Conservation (phyloP, 805 yeast genomes). For the Candida lessepsii region DNA sequence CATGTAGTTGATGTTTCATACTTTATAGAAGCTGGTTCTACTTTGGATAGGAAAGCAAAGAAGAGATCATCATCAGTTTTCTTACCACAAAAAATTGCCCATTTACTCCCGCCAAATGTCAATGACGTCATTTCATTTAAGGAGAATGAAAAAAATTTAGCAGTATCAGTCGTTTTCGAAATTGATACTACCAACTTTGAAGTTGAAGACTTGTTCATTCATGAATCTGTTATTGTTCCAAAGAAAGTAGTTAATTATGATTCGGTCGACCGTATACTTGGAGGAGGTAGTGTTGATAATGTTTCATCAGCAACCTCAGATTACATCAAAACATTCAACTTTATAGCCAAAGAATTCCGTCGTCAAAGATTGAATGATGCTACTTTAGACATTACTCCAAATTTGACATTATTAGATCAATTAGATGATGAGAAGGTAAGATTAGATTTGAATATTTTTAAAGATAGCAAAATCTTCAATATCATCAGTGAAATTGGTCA, state of each 20-base stretch:
- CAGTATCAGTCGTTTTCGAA: constrained; percentile 76
- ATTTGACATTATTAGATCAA: constrained; percentile 69
- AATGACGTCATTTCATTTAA: constrained; percentile 60
- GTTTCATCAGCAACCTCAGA: constrained; percentile 59
- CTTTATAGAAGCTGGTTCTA: constrained; percentile 67
- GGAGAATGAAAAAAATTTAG: constrained; percentile 57
- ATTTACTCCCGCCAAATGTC: constrained; percentile 66
- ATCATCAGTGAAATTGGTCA: constrained; percentile 74
- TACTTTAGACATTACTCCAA: constrained; percentile 46
- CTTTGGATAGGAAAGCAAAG: constrained; percentile 83
- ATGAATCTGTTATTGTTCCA: constrained; percentile 69
- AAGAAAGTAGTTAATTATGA: constrained; percentile 53
- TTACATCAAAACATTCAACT: constrained; percentile 60
- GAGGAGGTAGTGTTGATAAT: constrained; percentile 22
- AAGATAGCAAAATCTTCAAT: constrained; percentile 53
- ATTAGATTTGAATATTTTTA: constrained; percentile 70
- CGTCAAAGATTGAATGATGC: constrained; percentile 60
- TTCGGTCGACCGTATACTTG: constrained; percentile 53
- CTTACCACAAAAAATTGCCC: constrained; percentile 71
- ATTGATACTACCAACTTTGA: constrained; percentile 72
- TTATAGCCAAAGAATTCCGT: constrained; percentile 67
- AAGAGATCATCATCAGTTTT: constrained; percentile 88
- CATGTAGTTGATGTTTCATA: constrained; percentile 81
- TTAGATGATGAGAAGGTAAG: constrained; percentile 83
- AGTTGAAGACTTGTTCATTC: constrained; percentile 73